phyloP scores from a whole-genome alignment of 257 asterid genomes.

The Solanum habrochaites region DNA sequence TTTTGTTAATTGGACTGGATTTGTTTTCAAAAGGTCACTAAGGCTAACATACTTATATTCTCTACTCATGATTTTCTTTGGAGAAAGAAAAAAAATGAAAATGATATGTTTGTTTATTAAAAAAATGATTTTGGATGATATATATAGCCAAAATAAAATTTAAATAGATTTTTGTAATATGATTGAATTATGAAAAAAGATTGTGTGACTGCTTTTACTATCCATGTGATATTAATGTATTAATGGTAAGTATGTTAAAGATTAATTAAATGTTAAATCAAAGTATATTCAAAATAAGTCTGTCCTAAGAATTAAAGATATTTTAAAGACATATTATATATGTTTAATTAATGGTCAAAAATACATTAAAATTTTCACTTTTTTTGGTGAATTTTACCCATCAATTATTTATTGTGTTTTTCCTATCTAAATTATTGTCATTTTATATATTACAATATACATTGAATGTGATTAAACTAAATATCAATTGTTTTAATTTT shows the following conservation, averaged over 20 bases:
- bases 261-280: background rate
- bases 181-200: background rate
- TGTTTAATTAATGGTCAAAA: background rate
- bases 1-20: background rate
- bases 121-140: background rate
- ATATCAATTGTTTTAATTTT: background rate
- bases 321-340: background rate
- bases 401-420: background rate
- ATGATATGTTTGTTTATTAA: background rate
- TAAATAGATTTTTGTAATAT: background rate
- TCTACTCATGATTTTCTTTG: background rate
- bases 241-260: background rate
- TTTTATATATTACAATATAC: background rate
- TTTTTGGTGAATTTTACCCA: background rate
- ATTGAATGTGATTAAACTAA: background rate
- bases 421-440: background rate
- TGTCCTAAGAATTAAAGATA: background rate
- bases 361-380: background rate
- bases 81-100: background rate
- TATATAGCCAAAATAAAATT: background rate
- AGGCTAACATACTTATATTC: constrained; percentile 2
- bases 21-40: background rate
- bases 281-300: too few species aligned
- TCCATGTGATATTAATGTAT: background rate
- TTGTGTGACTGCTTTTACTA: background rate